Base-by-base conservation (phyloP, 805 yeast species). In the Metschnikowia drakensbergensis region DNA sequence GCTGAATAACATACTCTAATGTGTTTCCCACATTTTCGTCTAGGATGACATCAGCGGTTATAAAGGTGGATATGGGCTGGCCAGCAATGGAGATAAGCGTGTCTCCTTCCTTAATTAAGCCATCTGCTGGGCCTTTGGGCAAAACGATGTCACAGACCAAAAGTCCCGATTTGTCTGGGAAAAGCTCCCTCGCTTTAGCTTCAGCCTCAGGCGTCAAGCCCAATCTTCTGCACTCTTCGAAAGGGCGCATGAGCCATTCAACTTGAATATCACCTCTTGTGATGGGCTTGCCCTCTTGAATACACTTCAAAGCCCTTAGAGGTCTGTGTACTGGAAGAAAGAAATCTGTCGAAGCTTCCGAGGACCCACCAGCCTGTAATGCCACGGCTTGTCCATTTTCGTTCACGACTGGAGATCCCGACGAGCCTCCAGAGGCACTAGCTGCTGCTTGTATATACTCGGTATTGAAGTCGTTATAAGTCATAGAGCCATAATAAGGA, bases 391-490 rank as follows among this genome's bases (percentile, higher is more conserved):
- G 67, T 3, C 97, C 97, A 57, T 86, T 84, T 38, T 85, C 82
- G 64, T 89, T 85, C 2, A 91, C 96, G n/a, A 91, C 97, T 0
- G 97, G 97, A 3, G 96, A 88, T 6, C 97, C 97, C 42, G 94
- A 84, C 3, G 96, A 89, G 3, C 97, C 97, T 29, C 97, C 97
- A 13, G 96, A 85, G 0, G 97, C 96, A 51, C 90, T 81, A 0
- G 97, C 97, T 6, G 97, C 97, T 0, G 97, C 97, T 68, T 90
- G 96, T 48, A 90, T 88, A 67, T 90, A 90, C 65, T 88, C 96
- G 1, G 96, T 89, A 64, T 90, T 89, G 76, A 89, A 90, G 72
- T 90, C 97, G 62, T 88, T 89, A 66, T 90, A 91, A 11, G 95
- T 84, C 61, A 86, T 72, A 27, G 82, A 82, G 42, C 97, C 97